Conservation (phyloP, 768 basidiomycete genomes). For the Boletus fagicola region DNA sequence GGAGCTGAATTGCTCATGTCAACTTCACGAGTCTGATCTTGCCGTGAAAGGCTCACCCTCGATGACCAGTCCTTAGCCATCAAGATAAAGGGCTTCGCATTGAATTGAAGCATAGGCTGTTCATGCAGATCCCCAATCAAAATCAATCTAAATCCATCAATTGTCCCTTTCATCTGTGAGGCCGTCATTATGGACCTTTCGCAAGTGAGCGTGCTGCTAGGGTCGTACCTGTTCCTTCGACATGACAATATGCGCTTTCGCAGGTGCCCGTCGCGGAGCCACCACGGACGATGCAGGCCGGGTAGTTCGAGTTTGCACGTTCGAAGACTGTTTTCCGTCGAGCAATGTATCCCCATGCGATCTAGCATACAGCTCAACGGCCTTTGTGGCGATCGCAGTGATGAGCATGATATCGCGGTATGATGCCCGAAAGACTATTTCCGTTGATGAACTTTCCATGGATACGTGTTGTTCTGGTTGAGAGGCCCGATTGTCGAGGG, state of each 20-base stretch:
- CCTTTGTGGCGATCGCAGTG: conserved; percentile 80
- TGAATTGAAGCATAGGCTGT: conserved; percentile 88
- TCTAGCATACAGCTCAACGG: conserved; percentile 66
- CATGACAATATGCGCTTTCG: conserved; percentile 49
- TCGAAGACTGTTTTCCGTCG: conserved; percentile 9
- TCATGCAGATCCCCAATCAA: conserved; percentile 95
- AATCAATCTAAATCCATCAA: conserved; percentile 91
- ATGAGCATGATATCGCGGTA: conserved; percentile 93
- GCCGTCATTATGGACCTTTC: background rate
- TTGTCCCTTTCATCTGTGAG: conserved; percentile 71
- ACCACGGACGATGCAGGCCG: conserved; percentile 5
- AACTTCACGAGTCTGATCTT: background rate
- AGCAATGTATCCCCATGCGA: conserved; percentile 33
- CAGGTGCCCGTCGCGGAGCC: conserved; percentile 19
- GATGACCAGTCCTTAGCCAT: conserved; percentile 93
- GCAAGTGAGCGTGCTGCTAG: background rate
- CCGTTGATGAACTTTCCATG: conserved; percentile 78
- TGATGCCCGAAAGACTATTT: conserved; percentile 91
- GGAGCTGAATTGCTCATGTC: conserved; percentile 51
- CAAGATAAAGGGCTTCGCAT: conserved; percentile 79
- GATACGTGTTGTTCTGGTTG: conserved; percentile 73
- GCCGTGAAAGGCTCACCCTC: conserved; percentile 50
- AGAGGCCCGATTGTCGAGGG: conserved; percentile 78
- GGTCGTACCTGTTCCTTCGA: conserved; percentile 77
- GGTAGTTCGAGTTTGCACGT: conserved; percentile 1